Evolutionary conservation across 441 rosid genomes (phyloP).

Genomic region (Populus hybrid): DNA sequence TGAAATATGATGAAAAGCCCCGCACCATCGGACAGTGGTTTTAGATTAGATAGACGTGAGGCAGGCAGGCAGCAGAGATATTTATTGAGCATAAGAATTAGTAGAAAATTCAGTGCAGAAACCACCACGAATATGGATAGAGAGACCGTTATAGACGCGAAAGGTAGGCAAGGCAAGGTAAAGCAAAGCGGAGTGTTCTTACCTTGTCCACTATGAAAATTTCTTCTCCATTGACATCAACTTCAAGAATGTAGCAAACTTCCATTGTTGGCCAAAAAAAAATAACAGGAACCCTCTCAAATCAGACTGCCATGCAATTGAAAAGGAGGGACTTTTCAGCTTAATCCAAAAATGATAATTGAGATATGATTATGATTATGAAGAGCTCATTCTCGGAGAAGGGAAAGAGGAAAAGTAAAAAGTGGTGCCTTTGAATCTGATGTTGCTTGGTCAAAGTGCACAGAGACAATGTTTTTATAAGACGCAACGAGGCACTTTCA

Average conservation of each 20-base stretch:
- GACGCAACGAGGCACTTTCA: background rate
- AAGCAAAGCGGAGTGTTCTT: background rate
- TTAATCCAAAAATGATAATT: slow-evolving; percentile 5
- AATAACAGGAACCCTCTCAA: slow-evolving; percentile 5
- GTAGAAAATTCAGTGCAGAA: background rate
- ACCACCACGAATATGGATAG: background rate
- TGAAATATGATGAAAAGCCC: background rate
- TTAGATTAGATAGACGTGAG: background rate
- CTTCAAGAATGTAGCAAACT: slow-evolving; percentile 40
- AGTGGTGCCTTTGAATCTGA: slow-evolving; percentile 9
- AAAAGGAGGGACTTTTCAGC: slow-evolving; percentile 18
- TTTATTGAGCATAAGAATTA: background rate
- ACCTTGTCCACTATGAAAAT: slow-evolving; percentile 56
- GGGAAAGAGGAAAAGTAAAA: slow-evolving; percentile 3
- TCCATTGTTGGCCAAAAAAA: slow-evolving; percentile 29
- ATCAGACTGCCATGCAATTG: slow-evolving; percentile 9
- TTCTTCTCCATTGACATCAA: slow-evolving; percentile 55
- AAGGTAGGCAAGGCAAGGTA: background rate
- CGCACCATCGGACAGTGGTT: background rate
- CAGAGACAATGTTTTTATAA: background rate
- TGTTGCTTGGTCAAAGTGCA: slow-evolving; percentile 32
- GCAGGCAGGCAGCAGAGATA: background rate
- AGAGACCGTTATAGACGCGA: background rate
- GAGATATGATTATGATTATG: background rate
- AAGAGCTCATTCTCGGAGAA: slow-evolving; percentile 1